Base-by-base conservation (phyloP, 129 eudicot genomes). In the Artemisia annua region DNA sequence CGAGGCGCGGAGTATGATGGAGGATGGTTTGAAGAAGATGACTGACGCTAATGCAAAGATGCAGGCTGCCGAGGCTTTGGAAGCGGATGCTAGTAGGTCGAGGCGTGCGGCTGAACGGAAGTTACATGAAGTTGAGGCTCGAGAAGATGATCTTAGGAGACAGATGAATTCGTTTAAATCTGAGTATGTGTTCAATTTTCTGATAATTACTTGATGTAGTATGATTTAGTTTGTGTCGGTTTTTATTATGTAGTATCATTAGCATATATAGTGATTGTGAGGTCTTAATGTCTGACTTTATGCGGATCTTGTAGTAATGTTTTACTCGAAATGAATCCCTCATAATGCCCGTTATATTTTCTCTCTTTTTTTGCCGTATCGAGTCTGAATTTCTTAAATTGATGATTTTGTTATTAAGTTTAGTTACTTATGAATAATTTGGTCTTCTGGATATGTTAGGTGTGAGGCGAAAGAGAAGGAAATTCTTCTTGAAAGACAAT, bases 121-220 rank as follows among this genome's bases (percentile, higher is more conserved):
- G 79, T 83, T 94, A 61, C 91, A 77, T 48, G 99, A 94, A 83
- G 89, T 88, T 76, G 97, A 94, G 83, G 88, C 86, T 39, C 94
- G 99, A 17, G 99, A 94, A 76, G 99, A 94, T 86, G 99, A 94
- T 79, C 84, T 94, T 52, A 83, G 96, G 62, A 88, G 97, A 69
- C 94, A 88, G 35, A 76, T 83, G 12, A 19, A 67, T 11, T 83
- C 87, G 3, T 90, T 89, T 64, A 94, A 88, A 64, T 77, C 90
- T 61, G 99, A 90, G 99, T 94, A 83, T 32, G 99, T 78, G 2
- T n/a, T n/a, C n/a, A n/a, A n/a, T 39, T 11, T 76, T 22, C 53
- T 50, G 12, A 46, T 48, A 12, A 61, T 54, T 51, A 11, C 73
- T 24, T 56, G 71, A 59, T 58, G 13, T 11, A 17, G 20, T 32